Base-by-base conservation (phyloP, 495 filamentous ascomycete species). In the Penicillium psychrofluorescens region DNA sequence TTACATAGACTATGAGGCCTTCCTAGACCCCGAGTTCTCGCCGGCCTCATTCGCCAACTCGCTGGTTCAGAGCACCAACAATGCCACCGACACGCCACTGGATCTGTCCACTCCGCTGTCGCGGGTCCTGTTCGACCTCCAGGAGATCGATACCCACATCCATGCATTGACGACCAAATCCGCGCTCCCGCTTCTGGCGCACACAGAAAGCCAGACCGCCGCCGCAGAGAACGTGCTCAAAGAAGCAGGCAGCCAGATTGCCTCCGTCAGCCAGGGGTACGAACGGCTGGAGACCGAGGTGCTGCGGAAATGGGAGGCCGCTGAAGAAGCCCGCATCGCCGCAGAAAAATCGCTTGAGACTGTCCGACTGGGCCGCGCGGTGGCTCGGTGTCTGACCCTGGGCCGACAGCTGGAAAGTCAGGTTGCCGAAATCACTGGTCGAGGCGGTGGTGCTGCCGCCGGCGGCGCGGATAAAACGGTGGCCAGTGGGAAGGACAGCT, bases 131-230 rank as follows among this genome's bases (percentile, higher is more conserved):
- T 99, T 99, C 64, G 92, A 99, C 65, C 79, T 94, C 11, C 92
- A 99, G 61, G 92, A 97, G 62, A 83, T 99, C 47, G 90, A 97
- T 65, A 95, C 89, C 1, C 88, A 95, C 58, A 95, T 97, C 49
- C 84, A 97, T 64, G 74, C 76, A 12, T 77, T 99, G 16, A 95
- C 90, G 36, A 92, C 87, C 38, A 80, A 83, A 52, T 85, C 85
- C 38, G 86, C 94, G 11, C 71, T 91, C 7, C 86, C 89, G 1
- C 72, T 97, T n/a, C 76, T 97, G 22, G 71, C 79, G 12, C 77
- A 95, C 65, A 92, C 88, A 22, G 73, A 79, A 46, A 70, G 75
- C 38, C 85, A 90, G 50, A 80, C 80, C 33, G 73, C 77, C 14
- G 81, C 89, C 1, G 83, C 81, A 35, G 63, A 73, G 11, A 72